These are phyloP conservation scores for Hypholoma sublateritium DNA, from an alignment of 768 basidiomycete species.

Conservation along the genomic window DNA sequence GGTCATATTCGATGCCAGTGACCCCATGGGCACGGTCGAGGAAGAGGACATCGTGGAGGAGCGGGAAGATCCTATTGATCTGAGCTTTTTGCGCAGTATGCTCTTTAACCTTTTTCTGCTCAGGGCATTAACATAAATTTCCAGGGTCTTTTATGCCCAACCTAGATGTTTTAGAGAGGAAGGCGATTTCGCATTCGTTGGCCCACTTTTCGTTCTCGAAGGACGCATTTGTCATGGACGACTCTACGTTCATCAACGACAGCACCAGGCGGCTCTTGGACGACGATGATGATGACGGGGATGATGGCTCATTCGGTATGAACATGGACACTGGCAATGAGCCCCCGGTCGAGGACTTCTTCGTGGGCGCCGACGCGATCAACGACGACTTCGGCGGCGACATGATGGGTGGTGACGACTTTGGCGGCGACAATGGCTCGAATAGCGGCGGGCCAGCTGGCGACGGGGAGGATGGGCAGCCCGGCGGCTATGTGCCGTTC, in stretches of 20 bases:
- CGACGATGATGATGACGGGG: conserved; percentile 46
- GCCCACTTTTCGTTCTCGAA: conserved; percentile 81
- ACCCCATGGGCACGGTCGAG: conserved; percentile 78
- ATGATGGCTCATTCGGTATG: conserved; percentile 38
- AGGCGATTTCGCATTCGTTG: conserved; percentile 80
- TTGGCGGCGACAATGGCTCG: conserved; percentile 42
- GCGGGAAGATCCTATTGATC: conserved; percentile 64
- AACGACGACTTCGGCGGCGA: conserved; percentile 34
- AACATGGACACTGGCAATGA: conserved; percentile 20
- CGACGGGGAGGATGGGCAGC: conserved; percentile 36
- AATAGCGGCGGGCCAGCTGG: conserved; percentile 39
- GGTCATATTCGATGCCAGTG: conserved; percentile 95
- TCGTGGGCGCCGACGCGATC: conserved; percentile 44
- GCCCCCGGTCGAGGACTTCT: conserved; percentile 29
- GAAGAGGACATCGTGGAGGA: conserved; percentile 78
- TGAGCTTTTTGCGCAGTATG: conserved; percentile 63
- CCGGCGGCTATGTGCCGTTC: conserved; percentile 69
- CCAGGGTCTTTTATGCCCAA: conserved; percentile 75
- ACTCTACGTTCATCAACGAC: conserved; percentile 59
- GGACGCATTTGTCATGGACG: conserved; percentile 61
- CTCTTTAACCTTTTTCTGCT: conserved; percentile 4
- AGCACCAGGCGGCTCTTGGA: conserved; percentile 41
- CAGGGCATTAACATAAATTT: conserved; percentile 5
- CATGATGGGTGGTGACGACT: conserved; percentile 36
- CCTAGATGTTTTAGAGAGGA: conserved; percentile 58